Evolutionary conservation across 768 basidiomycete species (phyloP), one percentile per base, ranked within the genome.

Genomic region (Udeniomyces megalosporus): DNA sequence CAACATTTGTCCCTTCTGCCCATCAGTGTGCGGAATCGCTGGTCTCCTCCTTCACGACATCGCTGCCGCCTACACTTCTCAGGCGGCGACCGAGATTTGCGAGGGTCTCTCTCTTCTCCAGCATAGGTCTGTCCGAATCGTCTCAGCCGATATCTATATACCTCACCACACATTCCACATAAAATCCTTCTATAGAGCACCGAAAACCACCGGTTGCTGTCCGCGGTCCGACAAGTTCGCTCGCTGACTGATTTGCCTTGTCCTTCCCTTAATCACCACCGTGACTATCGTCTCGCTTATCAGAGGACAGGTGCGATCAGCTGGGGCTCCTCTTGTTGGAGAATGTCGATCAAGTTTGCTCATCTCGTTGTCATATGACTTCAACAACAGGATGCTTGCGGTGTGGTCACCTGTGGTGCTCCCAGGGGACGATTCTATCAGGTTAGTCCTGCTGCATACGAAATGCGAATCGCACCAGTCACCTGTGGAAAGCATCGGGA

Each of bases 21-120:
- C 38, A 8, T 17, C 38, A 42, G 38, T 96, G 92, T 96, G 92
- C 74, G 92, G 92, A 67, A 88, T 95, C 71, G 78, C 93, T 65
- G 92, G 89, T 67, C 77, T 95, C 38, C 79, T 95, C 38, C 78
- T 88, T 62, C 84, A 88, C 70, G 88, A 92, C 70, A 77, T 71
- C 22, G 58, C 71, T 55, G 65, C 70, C 11, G 73, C 74, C 44
- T 85, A 62, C 76, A 77, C 66, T 66, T 81, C 73, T 80, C 65
- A 88, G 67, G 85, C 82, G 35, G 91, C 91, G 29, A 72, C 82
- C 17, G 92, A 96, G 74, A 91, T 96, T 71, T 84, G 81, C 68
- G 95, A 99, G 73, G 91, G 90, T 32, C 80, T 99, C n/a, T 86
- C 91, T 26, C 78, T 99, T 45, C 78, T 99, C 4, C 95, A 99